These are phyloP conservation scores for Fusarium burgessii DNA, from an alignment of 2,329 filamentous ascomycete genomes.

Conservation along the genomic window DNA sequence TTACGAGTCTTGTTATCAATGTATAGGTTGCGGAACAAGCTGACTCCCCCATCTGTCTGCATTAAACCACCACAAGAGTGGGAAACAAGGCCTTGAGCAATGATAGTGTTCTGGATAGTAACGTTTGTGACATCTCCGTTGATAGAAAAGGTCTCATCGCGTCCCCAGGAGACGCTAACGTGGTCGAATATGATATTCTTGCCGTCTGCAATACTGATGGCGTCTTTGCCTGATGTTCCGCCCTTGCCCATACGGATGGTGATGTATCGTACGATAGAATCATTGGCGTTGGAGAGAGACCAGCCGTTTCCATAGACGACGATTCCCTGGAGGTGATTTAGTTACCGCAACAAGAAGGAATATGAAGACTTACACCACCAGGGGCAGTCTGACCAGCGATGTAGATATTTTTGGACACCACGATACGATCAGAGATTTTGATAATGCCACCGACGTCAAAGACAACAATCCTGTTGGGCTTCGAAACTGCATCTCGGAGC, in stretches of 20 bases:
- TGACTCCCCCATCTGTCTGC: slow-evolving; percentile 62
- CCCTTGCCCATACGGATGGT: slow-evolving; percentile 65
- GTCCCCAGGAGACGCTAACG: slow-evolving; percentile 65
- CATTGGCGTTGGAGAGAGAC: slow-evolving; percentile 64
- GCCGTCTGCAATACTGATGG: slow-evolving; percentile 64
- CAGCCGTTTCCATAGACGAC: slow-evolving; percentile 67
- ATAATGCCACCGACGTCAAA: slow-evolving; percentile 63
- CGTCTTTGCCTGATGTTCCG: slow-evolving; percentile 65
- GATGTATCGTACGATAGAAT: slow-evolving; percentile 67
- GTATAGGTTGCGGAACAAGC: slow-evolving; percentile 66
- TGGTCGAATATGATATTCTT: slow-evolving; percentile 69
- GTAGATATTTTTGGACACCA: slow-evolving; percentile 59
- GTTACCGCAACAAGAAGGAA: background rate
- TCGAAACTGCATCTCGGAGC: slow-evolving; percentile 55
- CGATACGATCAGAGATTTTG: slow-evolving; percentile 58
- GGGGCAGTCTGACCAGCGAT: slow-evolving; percentile 63
- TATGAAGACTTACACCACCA: slow-evolving; percentile 54
- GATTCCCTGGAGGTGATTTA: slow-evolving; percentile 50
- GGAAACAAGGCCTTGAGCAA: slow-evolving; percentile 65
- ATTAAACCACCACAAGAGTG: slow-evolving; percentile 66
- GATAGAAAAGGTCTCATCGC: slow-evolving; percentile 67
- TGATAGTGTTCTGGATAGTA: slow-evolving; percentile 65
- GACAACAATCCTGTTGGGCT: slow-evolving; percentile 58
- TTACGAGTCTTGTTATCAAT: slow-evolving; percentile 69
- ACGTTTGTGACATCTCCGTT: slow-evolving; percentile 61